Evolutionary conservation across 192 early-diverging fungal species (phyloP).

Genomic region (Jimgerdemannia flammicorona): DNA sequence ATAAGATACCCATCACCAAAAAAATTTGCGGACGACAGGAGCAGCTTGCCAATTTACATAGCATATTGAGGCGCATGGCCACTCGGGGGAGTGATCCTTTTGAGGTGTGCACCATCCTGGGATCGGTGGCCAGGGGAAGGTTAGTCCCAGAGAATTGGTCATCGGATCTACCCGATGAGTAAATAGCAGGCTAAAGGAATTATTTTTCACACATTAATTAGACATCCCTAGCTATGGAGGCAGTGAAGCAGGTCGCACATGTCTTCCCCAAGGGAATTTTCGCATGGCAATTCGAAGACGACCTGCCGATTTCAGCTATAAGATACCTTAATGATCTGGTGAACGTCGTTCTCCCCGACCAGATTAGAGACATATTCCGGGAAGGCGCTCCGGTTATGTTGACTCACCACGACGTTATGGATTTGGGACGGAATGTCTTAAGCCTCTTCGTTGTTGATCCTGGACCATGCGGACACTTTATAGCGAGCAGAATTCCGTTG

Average conservation of each 20-base stretch:
- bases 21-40: background rate
- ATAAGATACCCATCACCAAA: background rate
- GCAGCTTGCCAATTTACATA: background rate
- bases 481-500: background rate
- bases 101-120: background rate
- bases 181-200: background rate
- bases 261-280: background rate
- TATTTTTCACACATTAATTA: background rate
- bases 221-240: background rate
- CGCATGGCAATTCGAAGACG: background rate
- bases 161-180: background rate
- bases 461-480: background rate
- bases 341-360: background rate
- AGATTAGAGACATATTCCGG: background rate
- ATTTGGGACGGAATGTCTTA: background rate
- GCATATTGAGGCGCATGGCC: background rate
- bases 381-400: background rate
- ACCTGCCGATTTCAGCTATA: background rate
- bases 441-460: background rate
- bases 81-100: background rate
- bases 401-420: background rate
- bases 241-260: background rate
- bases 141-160: background rate
- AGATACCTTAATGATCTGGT: background rate
- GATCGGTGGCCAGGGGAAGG: background rate